Evolutionary conservation across 2,329 filamentous ascomycete genomes (phyloP), one percentile per base, ranked within the genome.

Genomic region (Claviceps lovelessii): DNA sequence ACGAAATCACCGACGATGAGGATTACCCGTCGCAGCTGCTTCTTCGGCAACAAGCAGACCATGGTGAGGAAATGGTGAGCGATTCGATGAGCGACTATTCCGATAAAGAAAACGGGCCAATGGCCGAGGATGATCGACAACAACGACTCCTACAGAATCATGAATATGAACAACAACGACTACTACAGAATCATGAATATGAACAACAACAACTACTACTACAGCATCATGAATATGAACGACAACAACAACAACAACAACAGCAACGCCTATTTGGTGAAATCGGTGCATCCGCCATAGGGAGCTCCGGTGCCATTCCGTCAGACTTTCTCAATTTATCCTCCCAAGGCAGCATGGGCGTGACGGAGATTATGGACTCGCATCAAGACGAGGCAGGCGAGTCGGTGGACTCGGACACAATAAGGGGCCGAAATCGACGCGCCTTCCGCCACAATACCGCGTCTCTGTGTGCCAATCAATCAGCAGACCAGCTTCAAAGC

Each of bases 91-190:
- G 70, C 58, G 88, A 86, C 59, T 85, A 89, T 57, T 88, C 85
- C 5, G 88, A 90, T 65, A 89, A 89, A 62, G 86, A 90, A 66
- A 90, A 88, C 8, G 78, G 80, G 51, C 85, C 85, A 67, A 81
- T 86, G 49, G 83, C 82, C 70, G 81, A 66, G 46, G 64, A 58
- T 23, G 60, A 62, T 13, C 2, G 13, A 45, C 44, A 28, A 29
- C 45, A 15, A 31, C 69, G 67, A 5, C 67, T 3, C 2, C 23
- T 23, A 23, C 23, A 23, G 23, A 23, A 3, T 23, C 23, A 23
- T 23, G 23, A 23, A 23, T 23, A 23, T 23, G 23, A 64, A 3
- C 72, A 67, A 4, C 71, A 64, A 2, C 31, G 37, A 31, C 46
- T 23, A 23, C 23, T 23, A 23, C 23, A 23, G 23, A 23, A 23